Base-by-base conservation (phyloP, 805 yeast genomes). In the Ogataea nitratoaversa region DNA sequence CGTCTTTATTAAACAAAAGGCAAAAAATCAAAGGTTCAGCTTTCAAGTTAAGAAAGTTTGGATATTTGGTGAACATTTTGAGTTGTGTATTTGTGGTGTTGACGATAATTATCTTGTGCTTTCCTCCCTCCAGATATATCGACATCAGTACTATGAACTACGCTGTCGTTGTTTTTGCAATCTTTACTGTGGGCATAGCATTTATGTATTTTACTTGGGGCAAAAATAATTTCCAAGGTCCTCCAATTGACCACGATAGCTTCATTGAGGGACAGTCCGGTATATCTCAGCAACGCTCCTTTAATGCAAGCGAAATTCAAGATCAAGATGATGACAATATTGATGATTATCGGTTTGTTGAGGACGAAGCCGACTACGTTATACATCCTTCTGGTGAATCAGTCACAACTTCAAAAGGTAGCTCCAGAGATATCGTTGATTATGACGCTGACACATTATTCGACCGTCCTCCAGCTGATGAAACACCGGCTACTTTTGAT, bases 81-180 rank as follows among this genome's bases (percentile, higher is more conserved):
- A 76, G 88, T 22, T 71, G 82, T 6, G 38, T 69, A 9, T 84
- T 89, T 84, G 69, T 83, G 13, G 29, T 71, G 3, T 56, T 82
- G 28, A 76, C 85, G 24, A 69, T 76, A 45, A 58, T 81, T 35
- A 68, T 84, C 0, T 66, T 84, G n/a, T 82, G 88, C 47, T 64
- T 82, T 57, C 91, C 91, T 1, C 82, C 88, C 0, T 78, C 78
- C 36, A 65, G 83, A 37, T 77, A 76, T 18, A 71, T 77, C 5
- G 70, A 72, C 30, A 53, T 57, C 17, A 52, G 51, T 16, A 56
- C 65, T n/a, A 78, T 79, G 83, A 79, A 79, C 53, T 79, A 77
- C 51, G 88, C 95, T 0, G 60, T 78, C n/a, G 71, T 74, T 8
- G 89, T 84, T 3, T 76, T 82, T 46, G 45, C 68, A 0, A 47